These are phyloP conservation scores for Xylaria sp. DNA, from an alignment of 2,329 filamentous ascomycete species.

Conservation along the genomic window DNA sequence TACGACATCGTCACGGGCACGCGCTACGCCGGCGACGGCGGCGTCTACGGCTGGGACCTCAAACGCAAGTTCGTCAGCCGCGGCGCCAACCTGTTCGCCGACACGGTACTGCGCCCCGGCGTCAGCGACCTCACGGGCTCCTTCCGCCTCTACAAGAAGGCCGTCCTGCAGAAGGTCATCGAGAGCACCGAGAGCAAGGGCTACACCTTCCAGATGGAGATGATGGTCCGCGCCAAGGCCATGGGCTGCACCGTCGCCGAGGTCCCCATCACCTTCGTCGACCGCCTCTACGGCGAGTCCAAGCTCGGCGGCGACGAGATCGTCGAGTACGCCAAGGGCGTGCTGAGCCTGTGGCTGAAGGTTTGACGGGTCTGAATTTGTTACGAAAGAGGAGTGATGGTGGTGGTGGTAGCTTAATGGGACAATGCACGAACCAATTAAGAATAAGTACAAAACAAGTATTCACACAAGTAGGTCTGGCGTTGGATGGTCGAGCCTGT, in stretches of 20 bases:
- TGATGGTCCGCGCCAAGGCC: slow-evolving; percentile 96
- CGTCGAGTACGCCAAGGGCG: slow-evolving; percentile 90
- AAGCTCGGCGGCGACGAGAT: slow-evolving; percentile 96
- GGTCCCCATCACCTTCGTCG: slow-evolving; percentile 95
- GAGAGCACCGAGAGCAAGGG: slow-evolving; percentile 91
- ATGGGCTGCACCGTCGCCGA: slow-evolving; percentile 94
- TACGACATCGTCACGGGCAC: slow-evolving; percentile 98
- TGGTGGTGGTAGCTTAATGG: slow-evolving; percentile 7
- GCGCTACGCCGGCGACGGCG: slow-evolving; percentile 84
- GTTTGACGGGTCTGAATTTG: slow-evolving; percentile 55
- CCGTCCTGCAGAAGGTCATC: slow-evolving; percentile 87
- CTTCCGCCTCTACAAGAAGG: slow-evolving; percentile 93
- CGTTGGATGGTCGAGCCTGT: slow-evolving; percentile 30
- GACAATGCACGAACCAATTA: slow-evolving; percentile 10
- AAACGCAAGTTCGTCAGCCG: slow-evolving; percentile 84
- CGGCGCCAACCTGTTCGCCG: slow-evolving; percentile 92
- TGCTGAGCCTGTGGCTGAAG: slow-evolving; percentile 76
- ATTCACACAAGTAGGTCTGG: slow-evolving; percentile 19
- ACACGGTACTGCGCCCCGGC: slow-evolving; percentile 88
- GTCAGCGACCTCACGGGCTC: slow-evolving; percentile 95
- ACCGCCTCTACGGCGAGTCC: slow-evolving; percentile 90
- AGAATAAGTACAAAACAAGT: background rate
- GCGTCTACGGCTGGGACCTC: slow-evolving; percentile 95
- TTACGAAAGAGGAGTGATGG: too few species aligned
- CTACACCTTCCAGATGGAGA: slow-evolving; percentile 99